These are phyloP conservation scores for Aurantiochytrium sp. DNA, from an alignment of 108 stramenopile species.

Conservation along the genomic window DNA sequence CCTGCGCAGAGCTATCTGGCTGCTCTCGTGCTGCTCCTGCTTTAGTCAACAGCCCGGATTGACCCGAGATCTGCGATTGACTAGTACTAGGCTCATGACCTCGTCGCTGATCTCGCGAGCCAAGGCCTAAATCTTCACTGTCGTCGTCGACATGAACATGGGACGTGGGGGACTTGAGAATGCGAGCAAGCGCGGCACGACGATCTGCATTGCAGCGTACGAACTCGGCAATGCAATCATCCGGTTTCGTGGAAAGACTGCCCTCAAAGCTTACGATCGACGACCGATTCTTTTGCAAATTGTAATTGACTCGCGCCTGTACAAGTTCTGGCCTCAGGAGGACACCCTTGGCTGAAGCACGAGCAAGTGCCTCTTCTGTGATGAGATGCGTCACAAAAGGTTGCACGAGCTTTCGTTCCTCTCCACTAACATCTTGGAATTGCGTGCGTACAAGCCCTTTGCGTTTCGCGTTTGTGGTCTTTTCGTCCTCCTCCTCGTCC, in stretches of 20 bases:
- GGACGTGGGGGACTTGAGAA: neutral
- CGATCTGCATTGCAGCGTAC: neutral
- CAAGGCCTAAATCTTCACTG: neutral
- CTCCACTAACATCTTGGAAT: neutral
- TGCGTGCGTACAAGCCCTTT: neutral
- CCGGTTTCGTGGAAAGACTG: neutral
- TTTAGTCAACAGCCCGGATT: no score
- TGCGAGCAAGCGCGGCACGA: neutral
- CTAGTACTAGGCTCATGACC: no score
- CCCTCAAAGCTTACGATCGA: neutral
- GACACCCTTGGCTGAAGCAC: neutral
- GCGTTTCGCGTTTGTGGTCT: neutral
- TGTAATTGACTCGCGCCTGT: neutral
- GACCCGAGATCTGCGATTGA: no score
- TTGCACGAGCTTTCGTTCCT: neutral
- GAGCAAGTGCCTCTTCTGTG: neutral
- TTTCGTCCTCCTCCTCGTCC: neutral
- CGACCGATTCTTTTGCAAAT: neutral
- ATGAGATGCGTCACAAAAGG: neutral
- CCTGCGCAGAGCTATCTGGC: no score
- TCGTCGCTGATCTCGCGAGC: no score
- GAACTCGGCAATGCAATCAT: neutral
- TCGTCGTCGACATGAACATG: neutral
- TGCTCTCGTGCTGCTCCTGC: no score
- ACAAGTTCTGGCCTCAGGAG: neutral